A percentile compares a stretch with the other conserved stretches of the same genome.
phyloP scores from a whole-genome alignment of 306 rosid genomes.

The Chamaecrista fasciculata region DNA sequence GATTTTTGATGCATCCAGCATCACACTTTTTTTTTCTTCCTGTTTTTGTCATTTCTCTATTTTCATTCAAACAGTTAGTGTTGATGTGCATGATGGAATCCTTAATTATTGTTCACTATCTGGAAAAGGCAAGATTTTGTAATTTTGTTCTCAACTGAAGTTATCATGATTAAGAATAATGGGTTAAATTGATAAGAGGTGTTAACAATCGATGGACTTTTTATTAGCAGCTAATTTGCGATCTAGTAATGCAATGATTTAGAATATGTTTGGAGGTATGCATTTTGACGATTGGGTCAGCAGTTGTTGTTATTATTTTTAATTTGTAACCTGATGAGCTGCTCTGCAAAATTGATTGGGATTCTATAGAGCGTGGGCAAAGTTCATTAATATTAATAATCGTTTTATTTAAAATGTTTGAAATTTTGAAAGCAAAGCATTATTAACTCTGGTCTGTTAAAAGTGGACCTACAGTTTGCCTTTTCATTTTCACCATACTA shows the following conservation, averaged over 20 bases:
- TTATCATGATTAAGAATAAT: background rate
- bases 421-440: too few relatives aligned
- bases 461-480: background rate
- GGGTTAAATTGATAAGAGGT: background rate
- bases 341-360: too few relatives aligned
- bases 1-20: background rate
- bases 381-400: too few relatives aligned
- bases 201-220: background rate
- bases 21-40: background rate
- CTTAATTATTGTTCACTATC: background rate
- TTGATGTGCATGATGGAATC: background rate
- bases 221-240: background rate
- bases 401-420: too few relatives aligned
- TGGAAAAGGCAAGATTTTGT: background rate
- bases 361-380: too few relatives aligned
- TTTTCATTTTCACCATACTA: background rate
- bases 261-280: background rate
- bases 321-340: too few relatives aligned
- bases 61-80: background rate
- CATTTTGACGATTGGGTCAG: too few relatives aligned
- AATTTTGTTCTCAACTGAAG: background rate
- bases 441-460: too few relatives aligned
- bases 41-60: background rate
- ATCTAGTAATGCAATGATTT: background rate
- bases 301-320: too few relatives aligned